These are phyloP conservation scores for Exophiala phaeomuriformis DNA, from an alignment of 2,329 filamentous ascomycete species.

Conservation along the genomic window DNA sequence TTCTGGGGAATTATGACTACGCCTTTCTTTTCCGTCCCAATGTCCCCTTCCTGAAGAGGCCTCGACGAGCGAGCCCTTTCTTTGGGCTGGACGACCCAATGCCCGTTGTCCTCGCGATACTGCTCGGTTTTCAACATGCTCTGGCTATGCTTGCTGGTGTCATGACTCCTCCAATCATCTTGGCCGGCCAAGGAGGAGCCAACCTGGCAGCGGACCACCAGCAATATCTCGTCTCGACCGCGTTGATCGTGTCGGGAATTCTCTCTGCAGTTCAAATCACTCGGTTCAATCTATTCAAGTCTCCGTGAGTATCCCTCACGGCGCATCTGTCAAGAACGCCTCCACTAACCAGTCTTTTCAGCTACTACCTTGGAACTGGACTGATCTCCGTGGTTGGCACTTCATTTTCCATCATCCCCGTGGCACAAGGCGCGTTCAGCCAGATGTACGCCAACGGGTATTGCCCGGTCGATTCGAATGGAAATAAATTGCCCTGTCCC, in stretches of 20 bases:
- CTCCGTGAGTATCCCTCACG: slow-evolving; percentile 34
- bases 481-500: slow-evolving; percentile 55
- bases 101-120: slow-evolving; percentile 57
- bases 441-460: slow-evolving; percentile 61
- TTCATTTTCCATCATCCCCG: slow-evolving; percentile 60
- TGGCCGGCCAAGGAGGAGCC: slow-evolving; percentile 49
- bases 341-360: not conserved
- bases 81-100: slow-evolving; percentile 64
- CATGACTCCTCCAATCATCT: slow-evolving; percentile 58
- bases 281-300: slow-evolving; percentile 55
- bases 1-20: slow-evolving; percentile 86
- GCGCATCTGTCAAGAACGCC: not conserved
- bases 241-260: slow-evolving; percentile 60
- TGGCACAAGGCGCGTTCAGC: slow-evolving; percentile 53
- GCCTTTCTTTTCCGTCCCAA: slow-evolving; percentile 75
- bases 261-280: slow-evolving; percentile 61
- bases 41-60: slow-evolving; percentile 70
- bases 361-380: slow-evolving; percentile 57
- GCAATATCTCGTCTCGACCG: slow-evolving; percentile 62
- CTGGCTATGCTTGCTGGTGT: slow-evolving; percentile 59
- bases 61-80: slow-evolving; percentile 55
- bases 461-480: slow-evolving; percentile 51
- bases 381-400: slow-evolving; percentile 62
- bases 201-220: slow-evolving; percentile 50
- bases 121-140: slow-evolving; percentile 63